Evolutionary conservation across 176 grass and related monocot species (phyloP), one percentile per base, ranked within the genome.

Genomic region (Echinochloa phyllopogon): DNA sequence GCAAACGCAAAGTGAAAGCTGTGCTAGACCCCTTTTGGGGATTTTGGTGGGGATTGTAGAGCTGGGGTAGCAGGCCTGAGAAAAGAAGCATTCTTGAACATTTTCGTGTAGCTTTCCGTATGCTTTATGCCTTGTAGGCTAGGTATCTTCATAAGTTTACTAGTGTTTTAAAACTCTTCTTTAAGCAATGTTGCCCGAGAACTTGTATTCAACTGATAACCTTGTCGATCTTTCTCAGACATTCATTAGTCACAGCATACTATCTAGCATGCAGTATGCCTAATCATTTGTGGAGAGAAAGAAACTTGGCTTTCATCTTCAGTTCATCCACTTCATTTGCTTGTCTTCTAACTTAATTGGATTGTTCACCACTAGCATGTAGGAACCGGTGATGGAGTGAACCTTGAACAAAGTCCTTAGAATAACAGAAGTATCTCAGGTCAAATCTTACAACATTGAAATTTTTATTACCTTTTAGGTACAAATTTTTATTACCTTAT

Each of bases 1-100:
- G 27, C 68, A 73, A 27, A 85, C 23, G 27, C 44, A 78, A 55
- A 88, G 78, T 76, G 69, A 82, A 76, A 45, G 64, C 39, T 41
- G 24, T 66, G 39, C 71, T 58, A 72, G 25, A 76, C 60, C 13
- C 56, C 29, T 86, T 82, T 45, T 27, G 42, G 13, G 13, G 55
- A 70, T 20, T 52, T 33, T 10, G 47, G 14, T 77, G 78, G 25
- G 42, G 53, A 37, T 18, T 76, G 64, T 39, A 47, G 15, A 62
- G 17, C 65, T 82, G 12, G 36, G 44, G 65, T 18, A 45, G 65
- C 27, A 40, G 53, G 27, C 65, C 38, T 14, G 15, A 49, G 5
- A 57, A 65, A 48, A 75, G 18, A 71, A 38, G 44, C 24, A 65
- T 5, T 47, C 8, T n/a, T 64, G 24, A 53, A 56, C 24, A 41